Conservation (phyloP, 1,284 basidiomycete species). For the Xerocomus amazonicus region DNA sequence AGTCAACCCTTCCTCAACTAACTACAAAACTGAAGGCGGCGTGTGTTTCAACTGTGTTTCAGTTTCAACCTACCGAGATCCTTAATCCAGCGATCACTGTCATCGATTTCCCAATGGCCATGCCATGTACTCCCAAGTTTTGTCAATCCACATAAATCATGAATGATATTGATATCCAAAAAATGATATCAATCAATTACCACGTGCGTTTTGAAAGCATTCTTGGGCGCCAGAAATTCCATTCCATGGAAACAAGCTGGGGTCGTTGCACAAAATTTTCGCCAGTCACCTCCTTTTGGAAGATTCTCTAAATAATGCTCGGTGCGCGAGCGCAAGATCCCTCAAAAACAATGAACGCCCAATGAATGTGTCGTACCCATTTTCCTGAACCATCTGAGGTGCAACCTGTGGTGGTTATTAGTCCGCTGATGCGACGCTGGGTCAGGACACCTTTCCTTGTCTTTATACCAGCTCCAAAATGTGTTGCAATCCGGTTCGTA, state of each 20-base stretch:
- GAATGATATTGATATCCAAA: not conserved
- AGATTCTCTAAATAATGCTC: constrained; percentile 29
- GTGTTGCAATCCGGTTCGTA: constrained; percentile 24
- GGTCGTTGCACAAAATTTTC: constrained; percentile 33
- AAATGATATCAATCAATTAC: not conserved
- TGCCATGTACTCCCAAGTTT: constrained; percentile 12
- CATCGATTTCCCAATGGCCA: constrained; percentile 13
- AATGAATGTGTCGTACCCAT: constrained; percentile 10
- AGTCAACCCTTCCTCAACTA: too few relatives aligned
- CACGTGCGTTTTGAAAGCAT: constrained; percentile 5
- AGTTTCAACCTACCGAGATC: not conserved
- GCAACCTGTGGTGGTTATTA: constrained; percentile 20
- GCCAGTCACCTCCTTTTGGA: constrained; percentile 23
- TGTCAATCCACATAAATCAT: not conserved
- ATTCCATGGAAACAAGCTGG: constrained; percentile 20
- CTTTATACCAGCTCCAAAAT: constrained; percentile 22
- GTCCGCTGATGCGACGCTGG: too few relatives aligned
- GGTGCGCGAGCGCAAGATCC: constrained; percentile 5
- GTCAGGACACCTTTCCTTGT: constrained; percentile 16
- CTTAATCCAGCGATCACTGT: constrained; percentile 7
- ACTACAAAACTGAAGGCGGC: too few relatives aligned
- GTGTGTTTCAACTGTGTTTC: not conserved
- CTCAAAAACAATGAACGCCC: not conserved
- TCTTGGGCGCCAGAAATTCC: constrained; percentile 28
- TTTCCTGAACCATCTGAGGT: constrained; percentile 22